These are phyloP conservation scores for Rhipidocladum racemiflorum DNA, from an alignment of 176 grass and related monocot species.

Conservation along the genomic window DNA sequence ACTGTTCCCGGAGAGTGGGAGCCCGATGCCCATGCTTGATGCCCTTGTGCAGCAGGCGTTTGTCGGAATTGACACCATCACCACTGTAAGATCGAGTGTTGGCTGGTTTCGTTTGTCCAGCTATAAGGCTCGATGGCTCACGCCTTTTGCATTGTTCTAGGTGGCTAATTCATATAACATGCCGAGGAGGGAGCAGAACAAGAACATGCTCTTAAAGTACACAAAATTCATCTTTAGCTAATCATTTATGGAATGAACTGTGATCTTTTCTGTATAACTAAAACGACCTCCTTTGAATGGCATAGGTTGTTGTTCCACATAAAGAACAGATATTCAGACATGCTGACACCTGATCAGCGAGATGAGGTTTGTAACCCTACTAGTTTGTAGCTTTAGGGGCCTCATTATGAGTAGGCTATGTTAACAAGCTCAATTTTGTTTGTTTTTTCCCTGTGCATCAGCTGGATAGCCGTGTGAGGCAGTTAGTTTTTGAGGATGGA, in stretches of 20 bases:
- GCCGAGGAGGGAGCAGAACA: slow-evolving; percentile 65
- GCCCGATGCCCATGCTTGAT: slow-evolving; percentile 68
- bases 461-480: slow-evolving; percentile 68
- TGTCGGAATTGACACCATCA: slow-evolving; percentile 52
- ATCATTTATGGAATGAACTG: slow-evolving; percentile 19
- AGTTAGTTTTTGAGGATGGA: slow-evolving; percentile 65
- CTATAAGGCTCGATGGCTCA: background rate
- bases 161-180: slow-evolving; percentile 52
- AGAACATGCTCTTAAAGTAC: slow-evolving; percentile 64
- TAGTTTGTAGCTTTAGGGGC: slow-evolving; percentile 3
- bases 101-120: background rate
- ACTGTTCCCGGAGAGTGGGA: slow-evolving; percentile 53
- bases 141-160: slow-evolving; percentile 26
- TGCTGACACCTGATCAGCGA: slow-evolving; percentile 57
- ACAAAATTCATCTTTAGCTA: slow-evolving; percentile 7
- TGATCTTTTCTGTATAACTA: slow-evolving; percentile 21
- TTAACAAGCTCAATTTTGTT: slow-evolving; percentile 20
- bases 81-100: slow-evolving; percentile 52
- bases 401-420: background rate
- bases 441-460: slow-evolving; percentile 42
- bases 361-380: slow-evolving; percentile 51
- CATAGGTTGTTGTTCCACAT: slow-evolving; percentile 75
- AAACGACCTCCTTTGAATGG: slow-evolving; percentile 32
- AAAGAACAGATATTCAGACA: slow-evolving; percentile 76
- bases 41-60: slow-evolving; percentile 79